Conservation (phyloP, 169 alveolate species). For the Cryptosporidium felis region DNA sequence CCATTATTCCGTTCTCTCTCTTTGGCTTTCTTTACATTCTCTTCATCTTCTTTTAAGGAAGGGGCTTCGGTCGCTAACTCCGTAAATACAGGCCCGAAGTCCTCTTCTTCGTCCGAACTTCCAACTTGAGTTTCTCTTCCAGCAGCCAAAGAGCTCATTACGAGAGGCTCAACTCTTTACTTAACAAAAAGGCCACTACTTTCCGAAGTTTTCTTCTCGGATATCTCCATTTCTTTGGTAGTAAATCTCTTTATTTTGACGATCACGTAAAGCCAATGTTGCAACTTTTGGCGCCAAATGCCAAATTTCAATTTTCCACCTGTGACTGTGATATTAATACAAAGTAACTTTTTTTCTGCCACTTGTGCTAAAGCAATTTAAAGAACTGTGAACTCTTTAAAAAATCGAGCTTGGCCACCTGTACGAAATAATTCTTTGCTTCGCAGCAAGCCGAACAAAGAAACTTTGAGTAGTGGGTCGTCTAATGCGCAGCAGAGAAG, state of each 20-base stretch:
- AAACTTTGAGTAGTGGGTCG: too few species aligned
- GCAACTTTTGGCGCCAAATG: conserved; percentile 16
- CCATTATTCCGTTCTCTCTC: too few species aligned
- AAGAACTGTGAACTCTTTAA: background rate
- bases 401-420: background rate
- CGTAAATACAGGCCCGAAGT: background rate
- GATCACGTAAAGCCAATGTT: background rate
- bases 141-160: too few species aligned
- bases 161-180: background rate
- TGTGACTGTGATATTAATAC: too few species aligned
- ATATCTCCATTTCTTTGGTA: background rate
- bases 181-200: background rate
- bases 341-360: too few species aligned
- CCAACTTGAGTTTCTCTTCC: background rate
- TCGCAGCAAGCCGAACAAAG: too few species aligned
- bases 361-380: background rate
- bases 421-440: too few species aligned
- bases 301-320: too few species aligned
- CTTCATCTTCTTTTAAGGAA: background rate
- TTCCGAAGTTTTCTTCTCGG: background rate
- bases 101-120: background rate
- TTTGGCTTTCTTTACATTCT: background rate
- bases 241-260: background rate
- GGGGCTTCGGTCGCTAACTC: too few species aligned
- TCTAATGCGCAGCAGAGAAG: too few species aligned